Conservation (phyloP, 805 yeast genomes). For the Ogataea ganodermae region DNA sequence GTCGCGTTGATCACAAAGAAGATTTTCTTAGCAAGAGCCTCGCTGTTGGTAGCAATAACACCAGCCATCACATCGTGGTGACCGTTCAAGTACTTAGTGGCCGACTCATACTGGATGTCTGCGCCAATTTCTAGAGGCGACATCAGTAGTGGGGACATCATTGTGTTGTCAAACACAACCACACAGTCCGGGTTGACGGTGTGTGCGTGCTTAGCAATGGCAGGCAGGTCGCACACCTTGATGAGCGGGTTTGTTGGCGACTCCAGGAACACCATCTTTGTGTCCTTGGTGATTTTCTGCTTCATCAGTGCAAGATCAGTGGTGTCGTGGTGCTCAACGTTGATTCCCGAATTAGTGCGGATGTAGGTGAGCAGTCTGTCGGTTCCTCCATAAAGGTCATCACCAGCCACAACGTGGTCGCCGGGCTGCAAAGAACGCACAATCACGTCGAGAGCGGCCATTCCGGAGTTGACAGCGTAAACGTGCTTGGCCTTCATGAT, state of each 20-base stretch:
- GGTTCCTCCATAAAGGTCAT: slow-evolving; percentile 93
- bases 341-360: slow-evolving; percentile 61
- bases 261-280: slow-evolving; percentile 83
- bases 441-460: slow-evolving; percentile 90
- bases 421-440: slow-evolving; percentile 74
- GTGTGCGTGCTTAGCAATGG: slow-evolving; percentile 69
- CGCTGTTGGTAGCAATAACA: slow-evolving; percentile 68
- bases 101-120: slow-evolving; percentile 91
- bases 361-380: slow-evolving; percentile 79
- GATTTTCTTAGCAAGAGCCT: slow-evolving; percentile 64
- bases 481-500: slow-evolving; percentile 78
- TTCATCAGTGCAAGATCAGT: slow-evolving; percentile 65
- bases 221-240: slow-evolving; percentile 78
- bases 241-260: slow-evolving; percentile 93
- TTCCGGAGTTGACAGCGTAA: slow-evolving; percentile 85
- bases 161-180: slow-evolving; percentile 90
- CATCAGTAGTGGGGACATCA: slow-evolving; percentile 92
- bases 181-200: slow-evolving; percentile 62
- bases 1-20: slow-evolving; percentile 83
- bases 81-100: slow-evolving; percentile 89
- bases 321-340: slow-evolving; percentile 78
- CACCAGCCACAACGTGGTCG: slow-evolving; percentile 93
- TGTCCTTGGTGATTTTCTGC: slow-evolving; percentile 53
- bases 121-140: slow-evolving; percentile 84
- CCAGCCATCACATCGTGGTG: slow-evolving; percentile 99